These are phyloP conservation scores for Agaricales sp. DNA, from an alignment of 1,284 basidiomycete species.

Conservation along the genomic window DNA sequence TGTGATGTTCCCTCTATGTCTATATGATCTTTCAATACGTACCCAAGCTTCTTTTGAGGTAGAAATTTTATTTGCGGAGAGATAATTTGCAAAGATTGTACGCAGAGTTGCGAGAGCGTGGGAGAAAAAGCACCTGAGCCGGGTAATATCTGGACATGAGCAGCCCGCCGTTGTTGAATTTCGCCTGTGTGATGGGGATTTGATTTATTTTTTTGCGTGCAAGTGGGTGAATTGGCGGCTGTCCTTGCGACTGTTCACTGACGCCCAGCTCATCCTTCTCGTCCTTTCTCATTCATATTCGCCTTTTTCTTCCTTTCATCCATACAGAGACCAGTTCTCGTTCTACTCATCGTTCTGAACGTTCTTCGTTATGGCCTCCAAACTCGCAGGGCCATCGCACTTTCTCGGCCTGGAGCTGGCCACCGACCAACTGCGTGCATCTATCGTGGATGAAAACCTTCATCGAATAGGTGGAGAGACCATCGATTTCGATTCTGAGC, in stretches of 20 bases:
- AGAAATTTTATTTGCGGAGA: background rate
- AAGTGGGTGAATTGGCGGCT: background rate
- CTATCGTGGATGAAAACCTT: constrained; percentile 69
- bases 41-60: background rate
- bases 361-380: constrained; percentile 33
- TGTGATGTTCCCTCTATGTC: too few species aligned
- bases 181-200: too few species aligned
- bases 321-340: background rate
- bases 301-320: background rate
- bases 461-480: constrained; percentile 70
- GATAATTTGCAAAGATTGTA: background rate
- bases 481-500: constrained; percentile 71
- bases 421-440: constrained; percentile 69
- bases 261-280: background rate
- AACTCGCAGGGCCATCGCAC: constrained; percentile 41
- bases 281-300: background rate
- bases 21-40: background rate
- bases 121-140: background rate
- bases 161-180: background rate
- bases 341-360: too few species aligned
- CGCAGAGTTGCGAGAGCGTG: background rate
- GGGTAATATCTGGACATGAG: background rate
- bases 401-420: constrained; percentile 75
- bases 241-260: background rate
- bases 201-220: background rate